A percentile compares a stretch with the other conserved stretches of the same genome.
Evolutionary conservation across 2,329 filamentous ascomycete species (phyloP).

Genomic region (Paraphaeosphaeria minitans): DNA sequence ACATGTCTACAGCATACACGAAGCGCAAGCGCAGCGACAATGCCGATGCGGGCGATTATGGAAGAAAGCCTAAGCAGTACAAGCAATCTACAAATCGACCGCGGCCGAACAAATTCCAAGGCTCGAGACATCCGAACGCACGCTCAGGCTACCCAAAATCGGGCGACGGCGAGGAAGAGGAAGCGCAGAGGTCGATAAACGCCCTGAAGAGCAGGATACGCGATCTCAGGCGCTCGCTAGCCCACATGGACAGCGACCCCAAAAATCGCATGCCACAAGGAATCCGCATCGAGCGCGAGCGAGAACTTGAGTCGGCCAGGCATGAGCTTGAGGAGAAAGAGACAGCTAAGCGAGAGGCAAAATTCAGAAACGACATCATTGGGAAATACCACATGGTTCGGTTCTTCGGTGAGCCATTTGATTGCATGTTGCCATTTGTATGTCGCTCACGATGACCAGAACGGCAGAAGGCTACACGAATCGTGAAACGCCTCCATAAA

Average conservation of each 20-base stretch:
- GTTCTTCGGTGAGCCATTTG: slow-evolving; percentile 70
- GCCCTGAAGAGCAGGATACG: slow-evolving; percentile 74
- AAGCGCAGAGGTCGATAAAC: slow-evolving; percentile 50
- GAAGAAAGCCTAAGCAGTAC: slow-evolving; percentile 30
- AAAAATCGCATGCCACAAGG: slow-evolving; percentile 64
- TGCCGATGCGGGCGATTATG: slow-evolving; percentile 19
- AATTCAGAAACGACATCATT: slow-evolving; percentile 73
- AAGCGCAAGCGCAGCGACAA: slow-evolving; percentile 42
- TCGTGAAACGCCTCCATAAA: slow-evolving; percentile 68
- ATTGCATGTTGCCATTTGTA: background rate
- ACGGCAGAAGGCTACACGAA: slow-evolving; percentile 72
- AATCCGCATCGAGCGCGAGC: slow-evolving; percentile 70
- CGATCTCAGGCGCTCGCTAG: slow-evolving; percentile 69
- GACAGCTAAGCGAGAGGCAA: slow-evolving; percentile 57
- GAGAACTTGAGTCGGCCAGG: slow-evolving; percentile 70
- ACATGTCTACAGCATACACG: slow-evolving; percentile 44
- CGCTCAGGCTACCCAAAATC: background rate
- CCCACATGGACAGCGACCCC: slow-evolving; percentile 58
- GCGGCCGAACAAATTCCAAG: slow-evolving; percentile 14
- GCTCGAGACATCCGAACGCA: background rate
- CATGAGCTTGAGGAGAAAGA: slow-evolving; percentile 60
- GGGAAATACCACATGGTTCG: slow-evolving; percentile 81
- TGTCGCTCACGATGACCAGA: slow-evolving; percentile 53
- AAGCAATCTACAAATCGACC: slow-evolving; percentile 26
- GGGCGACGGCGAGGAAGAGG: background rate